Evolutionary conservation across 192 early-diverging fungal genomes (phyloP).

Genomic region (Spinellus fusiger): DNA sequence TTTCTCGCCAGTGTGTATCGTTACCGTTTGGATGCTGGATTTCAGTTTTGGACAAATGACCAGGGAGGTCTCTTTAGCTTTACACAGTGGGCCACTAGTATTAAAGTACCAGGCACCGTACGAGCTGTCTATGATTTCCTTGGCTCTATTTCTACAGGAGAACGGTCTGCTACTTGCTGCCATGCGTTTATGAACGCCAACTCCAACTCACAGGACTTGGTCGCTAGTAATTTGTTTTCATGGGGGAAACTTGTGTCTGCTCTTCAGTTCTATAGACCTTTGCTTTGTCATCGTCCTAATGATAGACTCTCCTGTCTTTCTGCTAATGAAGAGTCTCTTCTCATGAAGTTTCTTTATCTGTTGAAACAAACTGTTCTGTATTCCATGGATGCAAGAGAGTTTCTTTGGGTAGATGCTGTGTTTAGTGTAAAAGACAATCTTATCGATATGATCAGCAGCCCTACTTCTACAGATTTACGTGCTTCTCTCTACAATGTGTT

Average conservation of each 20-base stretch:
- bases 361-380: slow-evolving; percentile 71
- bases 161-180: slow-evolving; percentile 54
- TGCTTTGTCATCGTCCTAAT: slow-evolving; percentile 36
- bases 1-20: slow-evolving; percentile 70
- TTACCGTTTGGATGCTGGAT: slow-evolving; percentile 67
- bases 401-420: slow-evolving; percentile 66
- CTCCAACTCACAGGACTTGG: slow-evolving; percentile 12
- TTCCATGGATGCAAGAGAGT: slow-evolving; percentile 60
- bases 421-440: slow-evolving; percentile 62
- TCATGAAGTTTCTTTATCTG: slow-evolving; percentile 75
- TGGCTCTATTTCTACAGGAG: slow-evolving; percentile 74
- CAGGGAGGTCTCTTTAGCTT: slow-evolving; percentile 56
- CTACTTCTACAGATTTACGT: slow-evolving; percentile 74
- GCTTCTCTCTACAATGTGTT: slow-evolving; percentile 76
- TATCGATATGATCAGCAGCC: slow-evolving; percentile 70
- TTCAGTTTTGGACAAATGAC: slow-evolving; percentile 59
- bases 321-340: slow-evolving; percentile 62
- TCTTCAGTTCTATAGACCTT: slow-evolving; percentile 57
- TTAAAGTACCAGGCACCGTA: slow-evolving; percentile 54
- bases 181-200: slow-evolving; percentile 45
- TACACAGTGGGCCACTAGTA: slow-evolving; percentile 56
- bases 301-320: slow-evolving; percentile 9
- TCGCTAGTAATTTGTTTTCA: slow-evolving; percentile 47
- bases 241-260: slow-evolving; percentile 80
- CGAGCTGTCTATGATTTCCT: slow-evolving; percentile 79